phyloP scores from a whole-genome alignment of 176 grass and related monocot species.

The Cymbopogon citratus region DNA sequence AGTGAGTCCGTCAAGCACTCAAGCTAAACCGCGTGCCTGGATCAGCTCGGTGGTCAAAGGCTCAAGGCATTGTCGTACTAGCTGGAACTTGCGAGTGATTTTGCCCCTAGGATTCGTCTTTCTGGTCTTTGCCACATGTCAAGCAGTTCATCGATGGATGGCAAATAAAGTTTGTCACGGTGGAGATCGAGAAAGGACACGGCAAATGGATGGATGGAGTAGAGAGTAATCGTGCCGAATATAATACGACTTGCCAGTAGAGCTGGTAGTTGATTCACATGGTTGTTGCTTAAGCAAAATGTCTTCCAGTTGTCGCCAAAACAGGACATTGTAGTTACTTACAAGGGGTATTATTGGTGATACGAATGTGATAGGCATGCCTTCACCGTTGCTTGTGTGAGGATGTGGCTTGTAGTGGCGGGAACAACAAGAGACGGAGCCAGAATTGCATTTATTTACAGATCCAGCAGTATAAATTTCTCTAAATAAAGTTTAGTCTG shows the following conservation, averaged over 20 bases:
- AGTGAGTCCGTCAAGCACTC: background rate
- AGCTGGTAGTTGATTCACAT: conserved; percentile 11
- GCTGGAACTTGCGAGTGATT: background rate
- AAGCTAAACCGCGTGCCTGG: background rate
- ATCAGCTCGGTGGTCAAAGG: no score
- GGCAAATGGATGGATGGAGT: background rate
- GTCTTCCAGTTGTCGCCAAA: background rate
- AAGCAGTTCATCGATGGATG: background rate
- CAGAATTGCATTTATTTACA: background rate
- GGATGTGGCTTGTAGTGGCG: conserved; percentile 4
- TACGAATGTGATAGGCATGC: background rate
- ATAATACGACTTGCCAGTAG: background rate
- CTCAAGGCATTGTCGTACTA: background rate
- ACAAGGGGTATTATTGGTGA: no score
- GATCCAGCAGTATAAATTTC: no score
- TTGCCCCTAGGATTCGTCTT: background rate
- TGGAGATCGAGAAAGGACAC: no score
- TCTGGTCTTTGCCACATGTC: background rate
- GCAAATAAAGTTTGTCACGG: no score
- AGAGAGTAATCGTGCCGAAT: background rate
- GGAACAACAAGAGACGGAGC: background rate
- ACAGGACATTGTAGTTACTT: background rate
- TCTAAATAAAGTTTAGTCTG: no score
- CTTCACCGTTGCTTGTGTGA: background rate
- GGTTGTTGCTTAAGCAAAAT: background rate